These are phyloP conservation scores for Fusarium virguliforme DNA, from an alignment of 2,329 filamentous ascomycete genomes.

Conservation along the genomic window DNA sequence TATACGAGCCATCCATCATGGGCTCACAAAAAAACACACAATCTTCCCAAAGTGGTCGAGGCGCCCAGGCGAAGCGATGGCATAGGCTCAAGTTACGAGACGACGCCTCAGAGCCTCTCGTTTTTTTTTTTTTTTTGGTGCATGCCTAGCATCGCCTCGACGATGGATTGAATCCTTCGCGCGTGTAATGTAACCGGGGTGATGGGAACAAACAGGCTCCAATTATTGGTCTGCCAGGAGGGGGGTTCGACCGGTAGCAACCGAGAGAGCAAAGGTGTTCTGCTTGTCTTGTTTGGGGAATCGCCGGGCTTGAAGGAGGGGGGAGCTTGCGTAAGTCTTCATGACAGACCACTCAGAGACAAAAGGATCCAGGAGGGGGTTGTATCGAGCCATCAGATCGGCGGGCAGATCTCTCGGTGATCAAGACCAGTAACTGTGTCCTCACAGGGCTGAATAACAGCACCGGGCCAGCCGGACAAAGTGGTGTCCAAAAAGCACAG, in stretches of 20 bases:
- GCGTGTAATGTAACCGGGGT: constrained; percentile 33
- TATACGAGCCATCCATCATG: constrained; percentile 16
- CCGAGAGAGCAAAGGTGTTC: constrained; percentile 12
- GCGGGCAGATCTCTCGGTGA: constrained; percentile 10
- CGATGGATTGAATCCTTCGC: constrained; percentile 17
- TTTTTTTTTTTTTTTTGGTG: constrained; percentile 12
- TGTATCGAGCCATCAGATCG: constrained; percentile 5
- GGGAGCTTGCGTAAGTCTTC: constrained; percentile 41
- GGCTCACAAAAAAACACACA: not conserved
- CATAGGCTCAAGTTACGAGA: not conserved
- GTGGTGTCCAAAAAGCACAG: too few species aligned
- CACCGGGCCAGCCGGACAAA: not conserved
- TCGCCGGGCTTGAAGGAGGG: not conserved
- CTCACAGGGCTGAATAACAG: not conserved
- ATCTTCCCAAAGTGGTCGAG: constrained; percentile 32
- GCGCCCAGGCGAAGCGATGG: not conserved
- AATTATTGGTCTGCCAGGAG: constrained; percentile 25
- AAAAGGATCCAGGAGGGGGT: not conserved
- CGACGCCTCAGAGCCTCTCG: constrained; percentile 5
- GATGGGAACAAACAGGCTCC: constrained; percentile 3
- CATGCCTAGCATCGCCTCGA: constrained; percentile 38
- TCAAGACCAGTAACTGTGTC: not conserved
- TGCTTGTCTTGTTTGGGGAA: constrained; percentile 36
- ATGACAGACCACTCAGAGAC: constrained; percentile 14
- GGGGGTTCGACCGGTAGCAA: not conserved